Base-by-base conservation (phyloP, 2,329 filamentous ascomycete species). In the Penicillium nordicum region DNA sequence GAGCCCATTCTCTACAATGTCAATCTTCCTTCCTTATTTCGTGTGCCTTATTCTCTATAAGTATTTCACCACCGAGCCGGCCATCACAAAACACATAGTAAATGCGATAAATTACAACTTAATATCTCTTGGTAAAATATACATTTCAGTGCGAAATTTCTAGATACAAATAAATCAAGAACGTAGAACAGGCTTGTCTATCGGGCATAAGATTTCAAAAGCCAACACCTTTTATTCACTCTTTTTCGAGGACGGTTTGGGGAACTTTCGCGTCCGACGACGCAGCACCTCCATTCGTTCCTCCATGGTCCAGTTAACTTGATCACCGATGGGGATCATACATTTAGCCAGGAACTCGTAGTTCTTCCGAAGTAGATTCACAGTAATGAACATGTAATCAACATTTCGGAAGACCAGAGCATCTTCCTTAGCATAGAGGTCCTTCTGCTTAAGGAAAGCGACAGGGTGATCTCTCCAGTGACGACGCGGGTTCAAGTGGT, bases 401-500 rank as follows among this genome's bases (percentile, higher is more conserved):
- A 93, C 90, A 66, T 92, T 86, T 71, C 88, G 86, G 69, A 93
- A 92, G 6, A 92, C 87, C 7, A 93, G 80, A 0, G 89, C 89
- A 21, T 84, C 77, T 67, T 90, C 85, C 8, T 78, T 73, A 0
- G 83, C 79, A 66, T 92, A 93, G 3, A 80, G 81, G 25, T 82
- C 74, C 72, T 90, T 91, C 44, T 85, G 82, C 63, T 85, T 80
- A 2, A 92, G 76, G 72, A 93, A 91, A 7, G 88, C 83, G 12
- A 85, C 78, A 0, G 89, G 89, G 64, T 92, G 89, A 21, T 92
- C 88, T 55, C 89, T 85, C 89, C 89, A 93, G 76, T 92, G 90
- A 1, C 89, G 84, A 29, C 84, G 80, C 0, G 88, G 89, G 73
- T 92, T 90, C 50, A 92, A 82, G 66, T 92, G 89, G 68, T 92